Conservation (phyloP, 345 rosid species). For the Salix suchowensis region DNA sequence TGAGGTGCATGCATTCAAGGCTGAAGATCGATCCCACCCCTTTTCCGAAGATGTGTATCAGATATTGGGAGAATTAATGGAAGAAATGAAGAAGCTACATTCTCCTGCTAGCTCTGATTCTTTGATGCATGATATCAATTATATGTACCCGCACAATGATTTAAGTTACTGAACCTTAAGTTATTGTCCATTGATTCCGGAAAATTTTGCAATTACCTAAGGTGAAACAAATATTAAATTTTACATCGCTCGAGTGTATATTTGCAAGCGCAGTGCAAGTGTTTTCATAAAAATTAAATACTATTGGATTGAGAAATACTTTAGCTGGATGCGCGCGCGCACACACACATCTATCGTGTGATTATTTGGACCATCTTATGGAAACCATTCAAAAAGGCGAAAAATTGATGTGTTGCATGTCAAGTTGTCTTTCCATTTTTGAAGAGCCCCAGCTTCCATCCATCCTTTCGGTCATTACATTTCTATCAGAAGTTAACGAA, state of each 20-base stretch:
- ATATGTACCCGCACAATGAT: background rate
- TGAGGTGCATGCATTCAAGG: constrained; percentile 58
- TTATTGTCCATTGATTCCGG: background rate
- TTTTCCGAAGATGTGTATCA: constrained; percentile 42
- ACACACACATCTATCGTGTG: too few species aligned
- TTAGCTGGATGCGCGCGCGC: too few species aligned
- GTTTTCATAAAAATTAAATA: too few species aligned
- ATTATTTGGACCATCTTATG: too few species aligned
- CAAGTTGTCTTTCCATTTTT: too few species aligned
- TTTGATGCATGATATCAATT: background rate
- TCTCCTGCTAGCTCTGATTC: constrained; percentile 11
- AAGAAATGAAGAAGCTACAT: constrained; percentile 49
- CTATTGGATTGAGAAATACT: too few species aligned
- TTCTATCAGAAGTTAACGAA: background rate
- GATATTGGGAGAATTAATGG: constrained; percentile 38
- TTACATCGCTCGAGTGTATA: too few species aligned
- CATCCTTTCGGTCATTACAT: background rate
- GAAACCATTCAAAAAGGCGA: too few species aligned
- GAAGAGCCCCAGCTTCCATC: background rate
- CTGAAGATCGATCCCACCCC: constrained; percentile 55
- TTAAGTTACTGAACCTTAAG: background rate
- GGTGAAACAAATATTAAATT: too few species aligned
- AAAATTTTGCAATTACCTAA: too few species aligned
- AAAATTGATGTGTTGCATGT: too few species aligned
- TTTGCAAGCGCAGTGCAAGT: too few species aligned